A percentile compares a stretch with the other conserved stretches of the same genome.
phyloP scores from a whole-genome alignment of 1,139 yeast genomes.

The Saccharomyces uvarum region DNA sequence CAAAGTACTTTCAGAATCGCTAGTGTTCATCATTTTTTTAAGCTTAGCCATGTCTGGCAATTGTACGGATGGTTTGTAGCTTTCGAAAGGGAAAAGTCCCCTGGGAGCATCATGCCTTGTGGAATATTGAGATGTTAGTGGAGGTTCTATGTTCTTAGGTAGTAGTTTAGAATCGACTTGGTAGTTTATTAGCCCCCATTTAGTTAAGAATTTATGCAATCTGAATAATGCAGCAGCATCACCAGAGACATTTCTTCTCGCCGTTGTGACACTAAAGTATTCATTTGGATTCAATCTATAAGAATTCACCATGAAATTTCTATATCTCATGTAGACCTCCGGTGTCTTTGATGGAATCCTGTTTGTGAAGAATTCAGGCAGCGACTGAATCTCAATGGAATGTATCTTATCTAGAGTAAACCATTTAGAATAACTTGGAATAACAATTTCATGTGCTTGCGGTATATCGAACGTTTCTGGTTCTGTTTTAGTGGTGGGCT shows the following conservation, averaged over 20 bases:
- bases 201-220: constrained; percentile 78
- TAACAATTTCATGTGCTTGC: constrained; percentile 83
- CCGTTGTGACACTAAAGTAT: constrained; percentile 85
- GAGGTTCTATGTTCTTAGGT: constrained; percentile 65
- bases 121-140: constrained; percentile 61
- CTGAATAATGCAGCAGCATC: constrained; percentile 93
- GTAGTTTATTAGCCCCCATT: constrained; percentile 95
- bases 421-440: constrained; percentile 94
- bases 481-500: background rate
- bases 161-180: constrained; percentile 66
- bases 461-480: constrained; percentile 25
- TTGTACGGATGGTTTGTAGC: constrained; percentile 50
- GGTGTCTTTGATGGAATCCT: constrained; percentile 81
- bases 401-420: constrained; percentile 69
- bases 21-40: constrained; percentile 41
- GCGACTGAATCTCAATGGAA: constrained; percentile 54
- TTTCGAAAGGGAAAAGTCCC: constrained; percentile 89
- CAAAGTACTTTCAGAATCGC: constrained; percentile 20
- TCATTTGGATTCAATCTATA: constrained; percentile 90
- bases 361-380: constrained; percentile 84
- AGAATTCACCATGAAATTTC: constrained; percentile 90
- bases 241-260: constrained; percentile 89
- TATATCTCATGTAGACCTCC: constrained; percentile 72
- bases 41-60: constrained; percentile 49
- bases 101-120: constrained; percentile 84